These are phyloP conservation scores for Aurinia saxatilis DNA, from an alignment of 345 rosid species.

Conservation along the genomic window DNA sequence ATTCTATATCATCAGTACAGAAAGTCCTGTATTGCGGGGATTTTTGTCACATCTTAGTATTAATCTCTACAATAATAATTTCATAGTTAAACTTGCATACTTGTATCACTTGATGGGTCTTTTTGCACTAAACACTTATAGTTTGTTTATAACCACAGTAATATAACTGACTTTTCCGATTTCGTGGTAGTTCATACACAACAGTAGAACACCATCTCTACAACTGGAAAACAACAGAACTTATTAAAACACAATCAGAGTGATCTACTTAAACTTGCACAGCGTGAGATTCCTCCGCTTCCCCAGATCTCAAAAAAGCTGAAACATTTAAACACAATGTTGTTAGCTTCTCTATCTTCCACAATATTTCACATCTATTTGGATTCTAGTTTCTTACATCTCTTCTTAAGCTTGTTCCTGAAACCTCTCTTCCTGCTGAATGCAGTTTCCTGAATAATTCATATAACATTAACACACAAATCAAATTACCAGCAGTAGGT, in stretches of 20 bases:
- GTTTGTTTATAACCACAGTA: neutral
- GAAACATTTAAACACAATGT: conserved; percentile 5
- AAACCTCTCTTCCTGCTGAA: conserved; percentile 35
- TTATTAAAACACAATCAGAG: neutral
- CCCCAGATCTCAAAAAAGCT: conserved; percentile 22
- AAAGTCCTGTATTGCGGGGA: too few relatives aligned
- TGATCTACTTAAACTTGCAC: conserved; percentile 1
- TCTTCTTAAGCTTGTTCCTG: conserved; percentile 35
- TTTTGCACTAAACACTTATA: too few relatives aligned
- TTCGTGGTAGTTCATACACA: neutral
- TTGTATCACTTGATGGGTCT: too few relatives aligned
- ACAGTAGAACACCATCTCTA: neutral
- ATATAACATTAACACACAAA: neutral
- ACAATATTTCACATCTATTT: neutral
- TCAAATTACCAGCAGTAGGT: neutral
- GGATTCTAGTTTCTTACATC: conserved; percentile 19
- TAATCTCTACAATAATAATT: too few relatives aligned
- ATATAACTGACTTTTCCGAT: neutral
- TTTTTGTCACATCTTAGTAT: too few relatives aligned
- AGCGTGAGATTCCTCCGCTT: conserved; percentile 15
- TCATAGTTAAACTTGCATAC: too few relatives aligned
- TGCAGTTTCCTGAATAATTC: conserved; percentile 29
- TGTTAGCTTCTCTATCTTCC: neutral
- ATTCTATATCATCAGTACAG: too few relatives aligned
- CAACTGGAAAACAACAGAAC: neutral